Conservation (phyloP, 2,329 filamentous ascomycete species). For the Scytalidium sp. region DNA sequence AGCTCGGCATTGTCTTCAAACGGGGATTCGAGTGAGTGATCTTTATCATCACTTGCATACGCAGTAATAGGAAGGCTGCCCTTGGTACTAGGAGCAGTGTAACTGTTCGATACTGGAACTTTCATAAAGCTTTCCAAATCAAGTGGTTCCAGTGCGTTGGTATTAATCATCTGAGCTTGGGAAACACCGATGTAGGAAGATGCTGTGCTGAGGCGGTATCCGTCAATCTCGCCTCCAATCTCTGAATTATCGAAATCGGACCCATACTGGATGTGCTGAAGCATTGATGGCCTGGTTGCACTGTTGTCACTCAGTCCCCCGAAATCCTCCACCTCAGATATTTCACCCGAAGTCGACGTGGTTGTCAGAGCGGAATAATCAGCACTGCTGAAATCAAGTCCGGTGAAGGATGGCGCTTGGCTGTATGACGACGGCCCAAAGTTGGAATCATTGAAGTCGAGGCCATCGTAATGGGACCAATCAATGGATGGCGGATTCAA, state of each 20-base stretch:
- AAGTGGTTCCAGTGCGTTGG: slow-evolving; percentile 45
- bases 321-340: slow-evolving; percentile 64
- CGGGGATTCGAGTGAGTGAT: slow-evolving; percentile 34
- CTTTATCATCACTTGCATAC: slow-evolving; percentile 34
- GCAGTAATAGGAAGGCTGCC: slow-evolving; percentile 17
- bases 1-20: slow-evolving; percentile 31
- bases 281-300: slow-evolving; percentile 27
- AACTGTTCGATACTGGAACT: slow-evolving; percentile 14
- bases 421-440: slow-evolving; percentile 54
- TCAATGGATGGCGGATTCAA: slow-evolving; percentile 54
- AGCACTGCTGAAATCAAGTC: slow-evolving; percentile 52
- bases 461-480: slow-evolving; percentile 50
- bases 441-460: slow-evolving; percentile 46
- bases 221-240: slow-evolving; percentile 38
- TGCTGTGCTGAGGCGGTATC: slow-evolving; percentile 45
- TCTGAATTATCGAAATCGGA: slow-evolving; percentile 35
- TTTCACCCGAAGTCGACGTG: slow-evolving; percentile 63
- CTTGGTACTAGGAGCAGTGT: slow-evolving; percentile 9
- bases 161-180: slow-evolving; percentile 41
- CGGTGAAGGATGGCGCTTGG: slow-evolving; percentile 50
- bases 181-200: slow-evolving; percentile 46
- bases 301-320: slow-evolving; percentile 38
- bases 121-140: slow-evolving; percentile 57
- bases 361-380: slow-evolving; percentile 54
- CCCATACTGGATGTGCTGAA: slow-evolving; percentile 35